Evolutionary conservation across 805 yeast species (phyloP), one percentile per base, ranked within the genome.

Genomic region (Ogataea methanolica): DNA sequence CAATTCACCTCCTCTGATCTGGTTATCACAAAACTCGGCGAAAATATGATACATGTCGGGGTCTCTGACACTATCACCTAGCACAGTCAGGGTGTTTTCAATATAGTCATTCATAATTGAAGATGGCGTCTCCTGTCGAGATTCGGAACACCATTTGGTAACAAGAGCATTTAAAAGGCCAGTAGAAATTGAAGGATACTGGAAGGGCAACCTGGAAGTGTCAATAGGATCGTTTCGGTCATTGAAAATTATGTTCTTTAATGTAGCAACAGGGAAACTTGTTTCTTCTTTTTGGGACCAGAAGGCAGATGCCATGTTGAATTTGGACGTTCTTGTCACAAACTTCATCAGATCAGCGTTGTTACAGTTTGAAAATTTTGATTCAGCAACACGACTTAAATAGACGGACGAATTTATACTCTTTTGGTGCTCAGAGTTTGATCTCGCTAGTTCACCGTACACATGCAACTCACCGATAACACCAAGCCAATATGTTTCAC

Each of bases 1-100:
- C 17, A 74, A 59, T 2, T 67, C 65, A 5, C 72, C 60, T 5
- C 76, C 72, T 51, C 76, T 74, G 29, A 76, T 65, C 56, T 87
- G 91, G 6, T 70, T 65, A 55, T 85, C 85, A 60, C 96, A 86
- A 59, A 90, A 90, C 31, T 73, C 69, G 0, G 91, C 97, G 55
- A 85, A 74, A 2, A 73, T 70, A 50, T 78, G 83, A 58, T 63
- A 84, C 6, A 82, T 74, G 34, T 68, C 63, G 0, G 82, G 78
- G 38, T 65, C 59, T 26, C 46, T 42, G 7, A 12, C 33, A 14
- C 39, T 17, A 1, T 59, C 57, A 14, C 44, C 48, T 5, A 60
- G 58, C 5, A 49, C 23, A 5, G 55, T 53, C 2, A 59, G 42
- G 46, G 39, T 58, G 1, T 79, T 75, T 6, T 71, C 66, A 16